phyloP scores from a whole-genome alignment of 129 eudicot genomes.

The Ambrosia trifida region DNA sequence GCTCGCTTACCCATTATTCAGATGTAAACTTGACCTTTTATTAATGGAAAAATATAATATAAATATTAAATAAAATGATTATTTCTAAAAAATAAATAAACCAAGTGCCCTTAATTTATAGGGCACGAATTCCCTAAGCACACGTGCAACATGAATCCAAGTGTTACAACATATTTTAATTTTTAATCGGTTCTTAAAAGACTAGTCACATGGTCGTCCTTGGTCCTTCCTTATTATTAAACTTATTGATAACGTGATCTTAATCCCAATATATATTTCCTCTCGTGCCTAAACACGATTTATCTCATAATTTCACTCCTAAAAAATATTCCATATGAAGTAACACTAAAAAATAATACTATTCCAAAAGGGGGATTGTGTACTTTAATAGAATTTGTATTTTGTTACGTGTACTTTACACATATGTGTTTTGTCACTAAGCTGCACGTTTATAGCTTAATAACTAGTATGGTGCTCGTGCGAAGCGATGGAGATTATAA shows the following conservation, averaged over 20 bases:
- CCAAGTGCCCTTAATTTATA: not conserved
- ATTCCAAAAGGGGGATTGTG: not conserved
- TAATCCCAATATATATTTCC: slow-evolving; percentile 20
- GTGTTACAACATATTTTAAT: slow-evolving; percentile 32
- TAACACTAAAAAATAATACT: not conserved
- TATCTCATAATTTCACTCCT: slow-evolving; percentile 17
- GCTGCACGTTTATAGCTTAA: too few relatives aligned
- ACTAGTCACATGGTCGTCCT: slow-evolving; percentile 34
- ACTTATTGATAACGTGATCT: slow-evolving; percentile 26
- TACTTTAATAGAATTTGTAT: not conserved
- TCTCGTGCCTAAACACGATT: slow-evolving; percentile 40
- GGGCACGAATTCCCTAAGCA: slow-evolving; percentile 9
- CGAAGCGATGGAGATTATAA: too few relatives aligned
- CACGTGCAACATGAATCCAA: slow-evolving; percentile 41
- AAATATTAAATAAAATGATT: too few relatives aligned
- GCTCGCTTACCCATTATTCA: too few relatives aligned
- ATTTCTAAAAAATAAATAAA: not conserved
- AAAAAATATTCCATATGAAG: slow-evolving; percentile 1
- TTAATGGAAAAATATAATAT: too few relatives aligned
- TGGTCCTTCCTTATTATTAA: slow-evolving; percentile 23
- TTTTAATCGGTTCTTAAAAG: slow-evolving; percentile 41
- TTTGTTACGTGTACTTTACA: not conserved
- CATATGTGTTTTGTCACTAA: too few relatives aligned
- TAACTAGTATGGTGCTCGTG: too few relatives aligned
- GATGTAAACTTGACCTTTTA: too few relatives aligned